Evolutionary conservation across 2,329 filamentous ascomycete genomes (phyloP), one percentile per base, ranked within the genome.

Genomic region (Epichloe coenophiala): DNA sequence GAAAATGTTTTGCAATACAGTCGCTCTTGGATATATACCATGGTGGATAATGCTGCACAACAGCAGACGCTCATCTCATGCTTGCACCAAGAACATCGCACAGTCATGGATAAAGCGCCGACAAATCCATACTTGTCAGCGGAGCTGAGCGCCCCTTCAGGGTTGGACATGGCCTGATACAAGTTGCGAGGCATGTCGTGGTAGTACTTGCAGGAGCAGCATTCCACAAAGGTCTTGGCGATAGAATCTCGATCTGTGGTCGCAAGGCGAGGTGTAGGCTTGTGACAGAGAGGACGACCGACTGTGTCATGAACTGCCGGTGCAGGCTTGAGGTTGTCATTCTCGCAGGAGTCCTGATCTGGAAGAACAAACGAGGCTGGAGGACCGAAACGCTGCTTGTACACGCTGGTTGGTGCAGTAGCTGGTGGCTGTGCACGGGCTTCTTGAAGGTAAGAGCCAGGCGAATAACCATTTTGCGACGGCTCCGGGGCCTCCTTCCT

Each of bases 61-160:
- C 84, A 88, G 52, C 67, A 69, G 13, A 75, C 82, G 56, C 72
- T 81, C 83, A 88, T 86, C 47, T 76, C 75, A 66, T 88, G 84
- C 42, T 71, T 71, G 62, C 84, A 88, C 84, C 84, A 87, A 8
- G 82, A 82, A 61, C 83, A 87, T 56, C 76, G 78, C 27, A 84
- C 77, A 59, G 74, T 77, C 55, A 80, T 81, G 8, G 74, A 78
- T 43, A 82, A 72, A 6, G 74, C 68, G 1, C 78, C 78, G 41
- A 72, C 72, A 42, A 80, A 77, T 0, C 77, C 77, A 5, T 73
- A 63, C 33, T 66, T 63, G 50, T 70, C 69, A 46, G 77, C 74
- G 49, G 59, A 45, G 17, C 73, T 71, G 12, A 82, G 69, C 12
- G 79, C 65, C 4, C 71, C 71, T 45, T 79, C 73, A 0, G 78